Base-by-base conservation (phyloP, 2,329 filamentous ascomycete genomes). In the Blastomyces emzantsi region DNA sequence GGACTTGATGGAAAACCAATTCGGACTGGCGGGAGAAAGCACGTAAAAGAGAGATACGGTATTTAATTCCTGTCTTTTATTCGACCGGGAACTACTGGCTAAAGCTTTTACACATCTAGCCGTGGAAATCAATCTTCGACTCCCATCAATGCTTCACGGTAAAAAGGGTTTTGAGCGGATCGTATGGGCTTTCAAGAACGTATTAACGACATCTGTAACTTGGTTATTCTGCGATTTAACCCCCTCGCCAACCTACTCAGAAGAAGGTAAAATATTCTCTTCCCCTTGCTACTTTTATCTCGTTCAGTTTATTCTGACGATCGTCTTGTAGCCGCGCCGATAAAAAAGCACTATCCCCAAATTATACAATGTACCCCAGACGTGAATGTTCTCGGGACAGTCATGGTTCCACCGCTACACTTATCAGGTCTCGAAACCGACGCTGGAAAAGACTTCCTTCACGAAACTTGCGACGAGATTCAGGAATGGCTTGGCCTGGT, bases 111-210 rank as follows among this genome's bases (percentile, higher is more conserved):
- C 43, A 56, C 13, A 57, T 30, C 56, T 56, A 94, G 90, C 87
- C 36, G 84, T 97, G 56, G 85, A 93, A 69, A 80, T 89, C 60
- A 87, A 97, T 65, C 82, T 99, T 36, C 84, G 87, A 22, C 79
- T 82, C 5, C 83, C 87, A 0, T 87, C 87, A 0, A 96, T 96
- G 90, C 74, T 90, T 8, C 87, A 87, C 62, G 92, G 92, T 3
- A 94, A 91, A 73, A 92, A 89, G 67, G 88, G 87, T 0, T 96
- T 95, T 70, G 87, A 92, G 66, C 82, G 90, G 56, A 78, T 96
- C 17, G 74, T 87, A 7, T 90, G 90, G 80, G 90, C 91, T 17
- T 91, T 87, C 73, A 87, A 88, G 69, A 90, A 91, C 66, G 90
- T 90, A 28, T 79, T 97, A 28, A 84, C 82, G 59, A 76, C 81